These are phyloP conservation scores for Coelastrella sp. DNA, from an alignment of 139 green algal species.

Conservation along the genomic window DNA sequence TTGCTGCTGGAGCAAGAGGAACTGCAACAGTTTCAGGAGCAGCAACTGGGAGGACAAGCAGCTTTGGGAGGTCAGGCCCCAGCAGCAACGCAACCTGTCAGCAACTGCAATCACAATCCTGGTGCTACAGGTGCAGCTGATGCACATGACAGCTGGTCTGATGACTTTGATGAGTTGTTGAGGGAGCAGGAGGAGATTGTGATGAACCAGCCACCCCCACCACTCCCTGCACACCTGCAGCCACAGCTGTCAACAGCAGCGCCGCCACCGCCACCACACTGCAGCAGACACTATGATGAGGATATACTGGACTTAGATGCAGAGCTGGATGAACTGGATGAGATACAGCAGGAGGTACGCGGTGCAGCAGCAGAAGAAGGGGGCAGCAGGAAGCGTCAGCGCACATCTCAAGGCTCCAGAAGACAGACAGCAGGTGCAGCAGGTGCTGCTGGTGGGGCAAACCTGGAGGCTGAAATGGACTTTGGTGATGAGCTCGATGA, in stretches of 20 bases:
- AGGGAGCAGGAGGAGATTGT: slow-evolving; percentile 7
- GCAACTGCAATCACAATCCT: no score
- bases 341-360: neutral
- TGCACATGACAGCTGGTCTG: neutral
- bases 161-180: slow-evolving; percentile 29
- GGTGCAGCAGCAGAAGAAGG: neutral
- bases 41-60: slow-evolving; percentile 5
- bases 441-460: neutral
- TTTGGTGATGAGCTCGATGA: slow-evolving; percentile 42
- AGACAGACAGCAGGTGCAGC: neutral
- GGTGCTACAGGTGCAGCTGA: no score
- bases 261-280: neutral
- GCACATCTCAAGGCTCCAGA: neutral
- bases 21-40: neutral
- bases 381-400: neutral
- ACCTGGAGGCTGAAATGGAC: slow-evolving; percentile 11
- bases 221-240: neutral
- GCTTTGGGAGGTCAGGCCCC: no score
- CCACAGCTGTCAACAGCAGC: neutral
- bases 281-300: neutral
- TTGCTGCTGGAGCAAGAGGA: neutral
- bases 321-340: slow-evolving; percentile 30
- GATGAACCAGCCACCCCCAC: neutral
- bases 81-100: neutral
- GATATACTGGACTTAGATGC: neutral